Evolutionary conservation across 2,329 filamentous ascomycete species (phyloP).

Genomic region (Endocalyx cinctus): DNA sequence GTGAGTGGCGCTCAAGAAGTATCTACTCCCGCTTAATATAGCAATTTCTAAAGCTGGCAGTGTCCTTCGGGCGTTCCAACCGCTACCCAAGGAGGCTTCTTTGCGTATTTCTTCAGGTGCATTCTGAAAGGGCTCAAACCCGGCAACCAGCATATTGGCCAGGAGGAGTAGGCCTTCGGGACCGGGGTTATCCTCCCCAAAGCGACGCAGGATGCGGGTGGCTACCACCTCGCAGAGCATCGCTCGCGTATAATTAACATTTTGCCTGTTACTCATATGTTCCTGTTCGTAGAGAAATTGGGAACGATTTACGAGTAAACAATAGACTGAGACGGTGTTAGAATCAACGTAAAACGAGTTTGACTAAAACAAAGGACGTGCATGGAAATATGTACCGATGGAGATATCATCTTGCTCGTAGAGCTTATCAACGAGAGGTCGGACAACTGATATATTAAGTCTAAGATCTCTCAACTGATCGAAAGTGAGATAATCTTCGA

Average conservation of each 20-base stretch:
- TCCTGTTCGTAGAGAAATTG: constrained; percentile 77
- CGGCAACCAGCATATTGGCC: constrained; percentile 74
- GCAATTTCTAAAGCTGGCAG: constrained; percentile 78
- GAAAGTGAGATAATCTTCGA: constrained; percentile 60
- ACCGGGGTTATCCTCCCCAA: constrained; percentile 72
- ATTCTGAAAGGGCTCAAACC: constrained; percentile 82
- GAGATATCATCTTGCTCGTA: constrained; percentile 78
- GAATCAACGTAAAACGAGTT: too few species aligned
- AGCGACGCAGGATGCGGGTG: constrained; percentile 70
- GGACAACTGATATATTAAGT: constrained; percentile 75
- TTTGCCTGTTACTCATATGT: constrained; percentile 71
- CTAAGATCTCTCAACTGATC: constrained; percentile 76
- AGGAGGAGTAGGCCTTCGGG: constrained; percentile 66
- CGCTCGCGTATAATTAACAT: constrained; percentile 73
- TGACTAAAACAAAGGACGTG: too few species aligned
- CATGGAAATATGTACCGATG: constrained; percentile 50
- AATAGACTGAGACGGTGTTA: constrained; percentile 74
- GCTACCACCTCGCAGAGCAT: constrained; percentile 78
- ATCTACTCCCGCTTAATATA: constrained; percentile 76
- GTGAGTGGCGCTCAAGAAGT: constrained; percentile 70
- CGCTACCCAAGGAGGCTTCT: constrained; percentile 47
- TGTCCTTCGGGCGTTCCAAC: constrained; percentile 51
- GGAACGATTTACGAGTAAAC: constrained; percentile 73
- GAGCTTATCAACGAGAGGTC: constrained; percentile 78
- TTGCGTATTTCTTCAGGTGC: constrained; percentile 63